Evolutionary conservation across 257 asterid genomes (phyloP), one percentile per base, ranked within the genome.

Genomic region (Orobanche coerulescens): DNA sequence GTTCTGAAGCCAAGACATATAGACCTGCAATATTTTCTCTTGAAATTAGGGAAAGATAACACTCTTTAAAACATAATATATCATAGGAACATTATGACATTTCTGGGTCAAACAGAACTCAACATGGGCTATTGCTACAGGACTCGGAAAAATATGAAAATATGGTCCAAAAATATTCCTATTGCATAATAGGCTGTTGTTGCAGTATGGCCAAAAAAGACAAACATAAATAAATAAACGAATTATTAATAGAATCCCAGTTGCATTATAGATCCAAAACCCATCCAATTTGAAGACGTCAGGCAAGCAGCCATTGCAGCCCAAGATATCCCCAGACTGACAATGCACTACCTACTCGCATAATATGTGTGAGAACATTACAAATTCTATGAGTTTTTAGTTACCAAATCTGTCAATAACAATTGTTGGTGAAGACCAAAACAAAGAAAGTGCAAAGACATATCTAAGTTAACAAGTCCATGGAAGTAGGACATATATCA

Each of bases 1-100:
- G 81, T 76, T 86, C 98, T 67, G 97, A 89, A 75, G 95, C 82
- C 79, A 93, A 76, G 30, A 89, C 89, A 74, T 81, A 93, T 9
- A 93, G 78, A 75, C 98, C 98, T 93, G 88, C 71, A 82, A 72
- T 48, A 51, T 39, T 65, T 67, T 23, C 48, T 47, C 44, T 37
- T 37, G 14, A 9, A 37, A 8, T 37, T 6, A 6, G 7, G 53
- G 53, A 47, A 47, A 18, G 6, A 47, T 47, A 47, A 47, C 11
- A 47, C 26, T 47, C 6, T n/a, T 1, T 20, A 14, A 19, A 43
- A 5, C 15, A 30, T 22, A 43, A 14, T 19, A 22, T 15, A 43
- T 43, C 49, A 37, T 9, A 10, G 43, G 22, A 10, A 15, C 22
- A 14, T 43, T 18, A 40, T 6, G 15, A 10, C 47, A 40, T 40